Base-by-base conservation (phyloP, 805 yeast genomes). In the Hyphopichia homilentoma region DNA sequence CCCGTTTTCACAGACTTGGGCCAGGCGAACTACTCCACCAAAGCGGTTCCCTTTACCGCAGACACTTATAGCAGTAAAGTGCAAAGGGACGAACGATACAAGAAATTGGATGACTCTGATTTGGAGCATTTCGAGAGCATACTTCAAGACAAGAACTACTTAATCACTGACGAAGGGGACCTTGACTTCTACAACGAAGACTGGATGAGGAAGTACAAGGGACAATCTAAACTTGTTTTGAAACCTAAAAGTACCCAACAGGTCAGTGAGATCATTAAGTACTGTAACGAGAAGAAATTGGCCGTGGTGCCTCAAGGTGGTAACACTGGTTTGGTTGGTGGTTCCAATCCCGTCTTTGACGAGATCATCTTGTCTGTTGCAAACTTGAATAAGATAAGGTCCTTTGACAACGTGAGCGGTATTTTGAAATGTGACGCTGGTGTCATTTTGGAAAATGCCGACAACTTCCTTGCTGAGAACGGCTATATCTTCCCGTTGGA, bases 251-350 rank as follows among this genome's bases (percentile, higher is more conserved):
- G 84, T 9, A 77, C 86, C 2, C 78, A 81, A 40, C 89, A 89
- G 57, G 81, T 90, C 12, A 70, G 89, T 2, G 52, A 77, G 46
- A 85, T 90, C 40, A 52, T 90, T 52, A 78, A 77, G 54, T 82
- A 87, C 60, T 86, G 96, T 66, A 83, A 84, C 51, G 84, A 80
- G 19, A 60, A 78, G 30, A 75, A 72, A 39, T 59, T 89, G 18
- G 96, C 97, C 0, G 78, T 89, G 29, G 95, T 87, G 7, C 97
- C 97, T 11, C 97, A 90, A 62, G 96, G 97, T 53, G 97, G 97
- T 46, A 89, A 90, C 61, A 90, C 97, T 1, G 96, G 96, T 17
- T 71, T 89, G 28, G 97, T 89, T 25, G 97, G 97, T 43, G 97
- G 97, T 4, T 83, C 95, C 4, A 77, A 81, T 13, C 96, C 97